Base-by-base conservation (phyloP, 208 protist species). In the Spongospora subterranea region DNA sequence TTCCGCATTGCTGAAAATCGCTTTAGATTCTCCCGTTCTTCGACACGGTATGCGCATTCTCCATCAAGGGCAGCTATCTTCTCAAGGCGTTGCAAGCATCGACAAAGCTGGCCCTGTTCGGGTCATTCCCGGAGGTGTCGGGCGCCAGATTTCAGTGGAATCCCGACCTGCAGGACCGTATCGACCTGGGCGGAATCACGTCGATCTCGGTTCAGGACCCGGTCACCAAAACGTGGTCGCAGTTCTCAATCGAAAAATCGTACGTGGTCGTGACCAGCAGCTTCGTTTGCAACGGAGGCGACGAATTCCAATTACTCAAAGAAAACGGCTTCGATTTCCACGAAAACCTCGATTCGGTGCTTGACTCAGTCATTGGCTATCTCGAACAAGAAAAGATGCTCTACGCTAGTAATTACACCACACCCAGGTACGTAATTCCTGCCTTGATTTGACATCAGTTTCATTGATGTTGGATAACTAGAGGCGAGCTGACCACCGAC, bases 11-110 rank as follows among this genome's bases (percentile, higher is more conserved):
- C n/a, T 6, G 17, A 39, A 6, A 82, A n/a, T 82, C 13, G 6
- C 6, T 43, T 43, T 43, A 82, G 71, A 35, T 82, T 6, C 11
- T 35, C 71, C 71, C 71, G 6, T 82, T 82, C 35, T 20, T 43
- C 11, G 71, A 82, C n/a, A 82, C 71, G 71, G n/a, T 82, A 35
- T 82, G 35, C n/a, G 71, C 35, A 43, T 82, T 82, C 71, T 45
- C n/a, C 35, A 82, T 82, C 71, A 20, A 6, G 13, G 71, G 71
- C 71, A n/a, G n/a, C 71, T 43, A 82, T 43, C 71, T 82, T 6
- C 71, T 82, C 35, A 6, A 45, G n/a, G 35, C 71, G n/a, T 35
- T 82, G 6, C 71, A 82, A 43, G 35, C 35, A 6, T 6, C 71
- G 17, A 82, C 71, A 20, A 82, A 82, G 71, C 71, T 82, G 17